phyloP scores from a whole-genome alignment of 495 filamentous ascomycete genomes.

The Achaetomiella virescens region DNA sequence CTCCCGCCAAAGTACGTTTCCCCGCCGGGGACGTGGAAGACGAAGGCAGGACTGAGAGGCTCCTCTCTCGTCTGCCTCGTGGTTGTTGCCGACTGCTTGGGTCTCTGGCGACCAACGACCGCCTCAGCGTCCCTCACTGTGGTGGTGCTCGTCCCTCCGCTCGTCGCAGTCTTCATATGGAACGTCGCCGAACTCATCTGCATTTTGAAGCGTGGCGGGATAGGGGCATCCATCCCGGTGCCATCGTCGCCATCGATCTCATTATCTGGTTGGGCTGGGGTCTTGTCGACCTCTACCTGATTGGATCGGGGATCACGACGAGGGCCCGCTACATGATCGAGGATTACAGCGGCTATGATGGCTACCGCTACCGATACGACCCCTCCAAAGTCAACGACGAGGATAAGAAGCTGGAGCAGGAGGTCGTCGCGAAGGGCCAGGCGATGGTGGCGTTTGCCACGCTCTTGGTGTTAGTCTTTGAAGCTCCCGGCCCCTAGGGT shows the following conservation, averaged over 20 bases:
- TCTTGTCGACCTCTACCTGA: background rate
- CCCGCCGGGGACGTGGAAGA: slow-evolving; percentile 5
- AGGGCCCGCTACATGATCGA: background rate
- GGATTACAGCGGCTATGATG: background rate
- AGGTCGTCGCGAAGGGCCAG: background rate
- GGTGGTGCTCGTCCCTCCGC: background rate
- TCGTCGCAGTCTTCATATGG: slow-evolving; percentile 10
- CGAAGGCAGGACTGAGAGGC: background rate
- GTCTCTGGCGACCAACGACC: background rate
- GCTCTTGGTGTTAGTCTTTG: background rate
- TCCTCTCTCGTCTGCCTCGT: background rate
- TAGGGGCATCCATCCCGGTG: slow-evolving; percentile 21
- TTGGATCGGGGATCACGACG: background rate
- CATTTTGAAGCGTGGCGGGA: slow-evolving; percentile 13
- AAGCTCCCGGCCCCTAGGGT: background rate
- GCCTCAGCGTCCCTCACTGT: background rate
- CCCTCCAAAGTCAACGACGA: background rate
- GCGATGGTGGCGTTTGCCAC: background rate
- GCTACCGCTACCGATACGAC: background rate
- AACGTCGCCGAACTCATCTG: slow-evolving; percentile 13
- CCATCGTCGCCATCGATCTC: slow-evolving; percentile 21
- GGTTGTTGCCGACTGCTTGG: background rate
- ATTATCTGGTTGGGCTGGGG: slow-evolving; percentile 18
- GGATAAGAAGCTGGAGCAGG: background rate
- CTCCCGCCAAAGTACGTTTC: slow-evolving; percentile 11